Evolutionary conservation across 176 grass and related monocot species (phyloP).

Genomic region (maize (Zea mays)): DNA sequence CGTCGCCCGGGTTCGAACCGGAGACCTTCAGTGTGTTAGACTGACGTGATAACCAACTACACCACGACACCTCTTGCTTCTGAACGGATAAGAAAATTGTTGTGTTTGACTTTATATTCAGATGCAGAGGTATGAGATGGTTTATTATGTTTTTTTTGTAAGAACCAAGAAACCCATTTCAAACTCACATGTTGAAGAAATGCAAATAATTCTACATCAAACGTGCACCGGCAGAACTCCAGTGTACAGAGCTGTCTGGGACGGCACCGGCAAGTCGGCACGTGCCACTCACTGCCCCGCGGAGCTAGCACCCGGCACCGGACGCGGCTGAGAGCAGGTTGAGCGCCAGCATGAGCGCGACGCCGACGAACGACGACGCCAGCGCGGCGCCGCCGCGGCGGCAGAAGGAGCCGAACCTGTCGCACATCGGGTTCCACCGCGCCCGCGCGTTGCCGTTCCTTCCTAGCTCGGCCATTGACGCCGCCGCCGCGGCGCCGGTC

Average conservation of each 20-base stretch:
- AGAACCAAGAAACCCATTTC: too few relatives aligned
- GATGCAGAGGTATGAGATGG: too few relatives aligned
- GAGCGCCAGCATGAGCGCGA: slow-evolving; percentile 51
- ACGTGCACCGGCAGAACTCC: too few relatives aligned
- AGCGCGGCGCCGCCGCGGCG: slow-evolving; percentile 22
- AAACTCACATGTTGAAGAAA: too few relatives aligned
- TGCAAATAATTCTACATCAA: too few relatives aligned
- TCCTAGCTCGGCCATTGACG: slow-evolving; percentile 69
- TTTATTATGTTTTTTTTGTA: too few relatives aligned
- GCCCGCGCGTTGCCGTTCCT: slow-evolving; percentile 74
- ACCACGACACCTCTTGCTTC: slow-evolving; percentile 63
- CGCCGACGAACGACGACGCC: slow-evolving; percentile 16
- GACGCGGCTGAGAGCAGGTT: slow-evolving; percentile 44
- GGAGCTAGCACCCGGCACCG: slow-evolving; percentile 11
- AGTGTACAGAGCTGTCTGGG: slow-evolving; percentile 10
- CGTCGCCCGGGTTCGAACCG: slow-evolving; percentile 88
- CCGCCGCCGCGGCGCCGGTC: slow-evolving; percentile 35
- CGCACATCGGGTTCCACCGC: slow-evolving; percentile 81
- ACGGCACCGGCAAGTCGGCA: slow-evolving; percentile 22
- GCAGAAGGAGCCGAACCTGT: slow-evolving; percentile 78
- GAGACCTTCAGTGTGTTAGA: slow-evolving; percentile 99
- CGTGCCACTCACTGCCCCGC: slow-evolving; percentile 4
- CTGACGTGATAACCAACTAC: slow-evolving; percentile 99
- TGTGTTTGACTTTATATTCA: too few relatives aligned
- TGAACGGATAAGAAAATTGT: too few relatives aligned